Percentiles rank a stretch among this genome's conserved stretches.
Conservation (phyloP, 305 asterid species). For the Fraxinus xanthoxyloides region DNA sequence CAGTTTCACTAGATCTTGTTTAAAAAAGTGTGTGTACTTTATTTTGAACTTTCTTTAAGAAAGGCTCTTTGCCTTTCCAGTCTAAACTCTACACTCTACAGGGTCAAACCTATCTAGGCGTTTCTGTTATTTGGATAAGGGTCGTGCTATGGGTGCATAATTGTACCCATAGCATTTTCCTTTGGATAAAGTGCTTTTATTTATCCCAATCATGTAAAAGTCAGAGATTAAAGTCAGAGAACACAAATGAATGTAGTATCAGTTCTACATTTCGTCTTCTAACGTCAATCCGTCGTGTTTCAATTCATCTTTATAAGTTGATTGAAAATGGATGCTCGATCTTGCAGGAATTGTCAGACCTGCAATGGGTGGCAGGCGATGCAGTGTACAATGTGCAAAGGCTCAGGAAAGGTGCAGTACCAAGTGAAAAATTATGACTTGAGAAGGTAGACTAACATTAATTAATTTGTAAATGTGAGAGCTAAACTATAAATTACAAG, state of each 20-base stretch:
- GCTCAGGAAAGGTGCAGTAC: constrained; percentile 86
- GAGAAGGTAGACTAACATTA: constrained; percentile 57
- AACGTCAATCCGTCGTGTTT: background rate
- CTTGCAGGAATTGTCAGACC: constrained; percentile 72
- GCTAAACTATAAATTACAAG: constrained; percentile 17
- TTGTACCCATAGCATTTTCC: too few species aligned
- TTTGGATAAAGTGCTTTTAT: constrained; percentile 9
- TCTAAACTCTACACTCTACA: too few species aligned
- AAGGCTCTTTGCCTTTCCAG: background rate
- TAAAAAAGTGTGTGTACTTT: background rate
- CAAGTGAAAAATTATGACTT: constrained; percentile 80
- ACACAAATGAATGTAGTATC: constrained; percentile 1
- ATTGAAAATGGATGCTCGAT: constrained; percentile 16
- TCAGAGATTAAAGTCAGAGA: background rate
- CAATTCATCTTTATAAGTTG: constrained; percentile 17
- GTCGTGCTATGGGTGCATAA: too few species aligned
- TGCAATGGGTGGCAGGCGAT: constrained; percentile 94
- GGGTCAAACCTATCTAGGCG: background rate
- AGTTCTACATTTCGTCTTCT: background rate
- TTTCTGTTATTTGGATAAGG: background rate
- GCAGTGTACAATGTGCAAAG: constrained; percentile 93
- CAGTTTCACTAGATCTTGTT: background rate
- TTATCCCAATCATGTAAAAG: background rate
- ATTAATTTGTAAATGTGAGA: background rate
- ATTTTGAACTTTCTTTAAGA: background rate